Evolutionary conservation across 1,284 basidiomycete species (phyloP).

Genomic region (Papiliotrema flavescens): DNA sequence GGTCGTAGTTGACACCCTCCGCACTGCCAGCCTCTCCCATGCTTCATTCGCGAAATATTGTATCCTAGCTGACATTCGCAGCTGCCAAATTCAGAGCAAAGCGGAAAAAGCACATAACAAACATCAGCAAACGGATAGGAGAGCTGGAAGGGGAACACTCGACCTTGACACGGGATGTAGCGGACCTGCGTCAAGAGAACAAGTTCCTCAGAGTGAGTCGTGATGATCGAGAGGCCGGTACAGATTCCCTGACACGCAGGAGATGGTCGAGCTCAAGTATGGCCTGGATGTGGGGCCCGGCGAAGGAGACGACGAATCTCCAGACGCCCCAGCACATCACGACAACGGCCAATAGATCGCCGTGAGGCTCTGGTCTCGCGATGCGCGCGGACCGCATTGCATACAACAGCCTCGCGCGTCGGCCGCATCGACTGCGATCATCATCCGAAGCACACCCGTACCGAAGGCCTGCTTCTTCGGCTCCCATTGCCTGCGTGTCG

Average conservation of each 20-base stretch:
- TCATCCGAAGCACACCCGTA: too few relatives aligned
- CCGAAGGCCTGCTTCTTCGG: too few relatives aligned
- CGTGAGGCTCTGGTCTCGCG: too few relatives aligned
- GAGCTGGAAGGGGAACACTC: constrained; percentile 26
- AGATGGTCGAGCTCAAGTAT: constrained; percentile 35
- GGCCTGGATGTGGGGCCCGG: constrained; percentile 6
- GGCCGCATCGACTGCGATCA: too few relatives aligned
- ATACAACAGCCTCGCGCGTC: too few relatives aligned
- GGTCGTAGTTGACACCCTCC: too few relatives aligned
- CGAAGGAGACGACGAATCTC: too few relatives aligned
- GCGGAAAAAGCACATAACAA: constrained; percentile 26
- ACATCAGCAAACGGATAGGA: constrained; percentile 20
- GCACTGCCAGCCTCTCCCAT: too few relatives aligned
- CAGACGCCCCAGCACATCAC: background rate
- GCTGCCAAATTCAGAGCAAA: constrained; percentile 36
- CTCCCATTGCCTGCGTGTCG: too few relatives aligned
- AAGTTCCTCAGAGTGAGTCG: constrained; percentile 21
- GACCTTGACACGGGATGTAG: constrained; percentile 24
- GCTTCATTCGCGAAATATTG: too few relatives aligned
- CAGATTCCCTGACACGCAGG: constrained; percentile 3
- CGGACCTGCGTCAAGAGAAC: constrained; percentile 30
- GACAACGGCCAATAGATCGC: too few relatives aligned
- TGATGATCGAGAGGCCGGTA: background rate
- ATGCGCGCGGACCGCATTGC: too few relatives aligned
- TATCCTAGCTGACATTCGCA: constrained; percentile 5